Conservation (phyloP, 179 eudicot species). For the Amaranthus tricolor region DNA sequence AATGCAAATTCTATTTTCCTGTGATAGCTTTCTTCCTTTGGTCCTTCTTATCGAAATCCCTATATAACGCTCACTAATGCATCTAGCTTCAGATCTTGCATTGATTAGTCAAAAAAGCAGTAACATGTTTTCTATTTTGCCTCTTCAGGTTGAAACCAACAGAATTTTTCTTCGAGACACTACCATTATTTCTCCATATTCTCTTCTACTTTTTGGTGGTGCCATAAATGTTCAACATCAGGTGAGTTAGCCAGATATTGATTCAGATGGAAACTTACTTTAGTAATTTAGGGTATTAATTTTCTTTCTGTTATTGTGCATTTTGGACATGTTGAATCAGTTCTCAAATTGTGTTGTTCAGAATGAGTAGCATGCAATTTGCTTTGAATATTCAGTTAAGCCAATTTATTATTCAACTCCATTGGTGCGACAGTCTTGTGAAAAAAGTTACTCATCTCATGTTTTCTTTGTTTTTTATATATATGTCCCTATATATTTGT, state of each 20-base stretch:
- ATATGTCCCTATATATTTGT: too few relatives aligned
- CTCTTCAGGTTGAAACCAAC: conserved; percentile 78
- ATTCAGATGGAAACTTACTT: not conserved
- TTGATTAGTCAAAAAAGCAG: conserved; percentile 3
- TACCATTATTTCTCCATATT: conserved; percentile 83
- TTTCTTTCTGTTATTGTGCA: not conserved
- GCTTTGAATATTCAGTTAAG: not conserved
- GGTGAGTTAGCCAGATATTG: conserved; percentile 42
- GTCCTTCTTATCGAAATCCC: conserved; percentile 3
- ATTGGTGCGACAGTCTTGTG: not conserved
- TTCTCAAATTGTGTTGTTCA: not conserved
- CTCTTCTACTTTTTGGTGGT: conserved; percentile 94
- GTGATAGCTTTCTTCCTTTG: not conserved
- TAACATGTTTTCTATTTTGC: not conserved
- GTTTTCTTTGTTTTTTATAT: not conserved
- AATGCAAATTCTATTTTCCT: not conserved
- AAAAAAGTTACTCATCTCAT: not conserved
- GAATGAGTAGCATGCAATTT: not conserved
- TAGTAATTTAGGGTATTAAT: not conserved
- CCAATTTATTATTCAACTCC: too few relatives aligned
- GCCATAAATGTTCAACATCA: conserved; percentile 86
- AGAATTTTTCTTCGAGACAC: conserved; percentile 90
- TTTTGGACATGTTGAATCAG: too few relatives aligned
- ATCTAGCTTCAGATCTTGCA: not conserved
- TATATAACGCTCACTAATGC: not conserved